Evolutionary conservation across 2,329 filamentous ascomycete genomes (phyloP), one percentile per base, ranked within the genome.

Genomic region (Fusarium poae): DNA sequence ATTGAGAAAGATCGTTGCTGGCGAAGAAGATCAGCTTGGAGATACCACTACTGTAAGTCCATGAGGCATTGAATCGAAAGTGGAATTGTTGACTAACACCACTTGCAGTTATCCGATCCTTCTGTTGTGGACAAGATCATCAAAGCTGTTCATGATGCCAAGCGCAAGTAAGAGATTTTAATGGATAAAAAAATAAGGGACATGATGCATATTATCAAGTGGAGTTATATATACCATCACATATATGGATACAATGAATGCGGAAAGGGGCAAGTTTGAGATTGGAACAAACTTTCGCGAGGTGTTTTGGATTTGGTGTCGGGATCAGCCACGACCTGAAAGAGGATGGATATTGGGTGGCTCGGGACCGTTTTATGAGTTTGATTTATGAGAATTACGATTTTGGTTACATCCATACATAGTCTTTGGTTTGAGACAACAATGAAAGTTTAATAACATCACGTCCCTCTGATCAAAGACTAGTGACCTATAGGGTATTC

Each of bases 11-110:
- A 97, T 99, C 77, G 82, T 99, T 73, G 94, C 94, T 18, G 95
- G 95, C 35, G 96, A 99, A 84, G 95, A 97, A 82, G 96, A 99
- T 79, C 94, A 97, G 82, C 85, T 99, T 55, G 96, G 96, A 74
- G 96, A 99, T 77, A 97, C 86, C 35, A 92, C 92, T 21, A 98
- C 96, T 72, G 93, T 97, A 85, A 84, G 91, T 84, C 16, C 23
- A 9, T 34, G 10, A 11, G 4, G 7, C n/a, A 10, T 25, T 29
- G 5, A 18, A 16, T 30, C 20, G n/a, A 20, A n/a, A 44, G 12
- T 20, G 18, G 21, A 13, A 12, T 12, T 20, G 27, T 45, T 53
- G 25, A 32, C 71, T 74, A 63, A 77, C 62, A 67, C 51, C 21
- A 30, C 12, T 68, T 49, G 39, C 72, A 97, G 91, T 87, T 98